Base-by-base conservation (phyloP, 2,329 filamentous ascomycete genomes). In the Exophiala lecanii-corni region DNA sequence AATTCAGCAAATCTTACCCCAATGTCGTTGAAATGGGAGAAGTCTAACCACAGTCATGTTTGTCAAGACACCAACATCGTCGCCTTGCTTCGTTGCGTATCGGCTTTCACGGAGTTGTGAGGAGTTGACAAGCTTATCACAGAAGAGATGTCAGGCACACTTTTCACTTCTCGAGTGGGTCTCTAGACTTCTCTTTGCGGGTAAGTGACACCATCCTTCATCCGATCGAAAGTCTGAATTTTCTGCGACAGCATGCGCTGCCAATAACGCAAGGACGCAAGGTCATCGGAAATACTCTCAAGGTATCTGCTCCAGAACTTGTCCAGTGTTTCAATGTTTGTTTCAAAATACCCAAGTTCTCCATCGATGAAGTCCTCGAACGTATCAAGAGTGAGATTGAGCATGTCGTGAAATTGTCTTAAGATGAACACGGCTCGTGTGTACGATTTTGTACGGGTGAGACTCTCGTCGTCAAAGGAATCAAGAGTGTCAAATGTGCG, bases 101-200 rank as follows among this genome's bases (percentile, higher is more conserved):
- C 41, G 40, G 32, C 46, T 51, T 23, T 51, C 48, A 9, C 36
- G 12, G 33, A 51, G 16, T 2, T 13, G 5, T 4, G 48, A 51
- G 18, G 48, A 41, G 37, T 28, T 43, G 15, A 47, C 31, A 5
- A 45, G 23, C 34, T 28, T 28, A n/a, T n/a, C n/a, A n/a, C n/a
- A n/a, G n/a, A n/a, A n/a, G n/a, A n/a, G n/a, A n/a, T n/a, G n/a
- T n/a, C n/a, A n/a, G n/a, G n/a, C n/a, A n/a, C n/a, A n/a, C n/a
- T n/a, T n/a, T n/a, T n/a, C n/a, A n/a, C n/a, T n/a, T n/a, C n/a
- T n/a, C n/a, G n/a, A n/a, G n/a, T n/a, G n/a, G n/a, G n/a, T n/a
- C n/a, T n/a, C n/a, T n/a, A n/a, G n/a, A n/a, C n/a, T n/a, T n/a
- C n/a, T n/a, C n/a, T n/a, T n/a, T n/a, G n/a, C n/a, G n/a, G n/a